These are phyloP conservation scores for Flaveria bidentis DNA, from an alignment of 129 eudicot genomes.

Conservation along the genomic window DNA sequence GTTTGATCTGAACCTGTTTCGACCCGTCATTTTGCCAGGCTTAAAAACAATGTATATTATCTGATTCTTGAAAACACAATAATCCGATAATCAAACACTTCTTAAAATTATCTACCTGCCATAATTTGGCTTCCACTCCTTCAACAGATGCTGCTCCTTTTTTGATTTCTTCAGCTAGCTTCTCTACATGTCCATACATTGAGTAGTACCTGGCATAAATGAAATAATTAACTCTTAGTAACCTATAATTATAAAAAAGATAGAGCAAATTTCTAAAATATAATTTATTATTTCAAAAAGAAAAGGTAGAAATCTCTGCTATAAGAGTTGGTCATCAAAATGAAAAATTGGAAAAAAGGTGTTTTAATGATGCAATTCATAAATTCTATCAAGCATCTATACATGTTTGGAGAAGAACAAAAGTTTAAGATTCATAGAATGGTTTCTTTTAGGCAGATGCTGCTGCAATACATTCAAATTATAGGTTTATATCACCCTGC, in stretches of 20 bases:
- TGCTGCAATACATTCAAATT: not conserved
- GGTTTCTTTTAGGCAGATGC: constrained; percentile 9
- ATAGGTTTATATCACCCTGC: not conserved
- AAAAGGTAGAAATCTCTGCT: not conserved
- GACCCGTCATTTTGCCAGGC: not conserved
- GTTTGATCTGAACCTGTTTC: not conserved
- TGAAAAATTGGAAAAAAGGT: not conserved
- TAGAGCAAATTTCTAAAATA: not conserved
- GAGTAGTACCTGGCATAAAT: constrained; percentile 71
- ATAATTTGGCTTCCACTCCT: constrained; percentile 87
- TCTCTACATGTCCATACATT: constrained; percentile 86
- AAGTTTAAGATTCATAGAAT: not conserved
- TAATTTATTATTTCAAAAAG: not conserved
- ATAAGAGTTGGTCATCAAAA: not conserved
- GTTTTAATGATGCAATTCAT: not conserved
- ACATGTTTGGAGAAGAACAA: not conserved
- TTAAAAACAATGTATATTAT: not conserved
- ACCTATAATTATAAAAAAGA: not conserved
- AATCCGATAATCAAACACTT: not conserved
- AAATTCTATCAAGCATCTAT: not conserved
- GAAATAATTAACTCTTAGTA: constrained; percentile 18
- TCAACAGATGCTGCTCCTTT: constrained; percentile 89
- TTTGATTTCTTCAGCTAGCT: constrained; percentile 74
- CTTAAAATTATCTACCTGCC: constrained; percentile 58
- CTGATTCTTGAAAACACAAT: not conserved